phyloP scores from a whole-genome alignment of 768 basidiomycete species.

The Exidia glandulosa region DNA sequence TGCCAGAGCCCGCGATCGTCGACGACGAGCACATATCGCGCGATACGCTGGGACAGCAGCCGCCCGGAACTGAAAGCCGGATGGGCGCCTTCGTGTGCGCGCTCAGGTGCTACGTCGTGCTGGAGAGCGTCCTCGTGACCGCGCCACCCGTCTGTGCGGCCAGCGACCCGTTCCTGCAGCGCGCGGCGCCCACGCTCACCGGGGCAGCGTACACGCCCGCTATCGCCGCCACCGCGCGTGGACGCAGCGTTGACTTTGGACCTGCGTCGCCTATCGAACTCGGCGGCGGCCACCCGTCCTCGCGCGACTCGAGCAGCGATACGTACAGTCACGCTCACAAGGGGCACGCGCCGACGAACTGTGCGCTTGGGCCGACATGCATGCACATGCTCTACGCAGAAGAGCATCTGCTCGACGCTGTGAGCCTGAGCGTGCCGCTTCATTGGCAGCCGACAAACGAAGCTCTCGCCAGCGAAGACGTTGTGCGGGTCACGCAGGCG shows the following conservation, averaged over 20 bases:
- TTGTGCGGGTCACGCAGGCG: slow-evolving; percentile 81
- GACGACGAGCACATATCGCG: slow-evolving; percentile 85
- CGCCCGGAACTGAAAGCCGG: slow-evolving; percentile 60
- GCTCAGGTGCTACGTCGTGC: slow-evolving; percentile 71
- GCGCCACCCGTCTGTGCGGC: slow-evolving; percentile 50
- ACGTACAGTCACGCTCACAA: background rate
- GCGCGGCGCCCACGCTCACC: slow-evolving; percentile 58
- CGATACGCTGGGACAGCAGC: slow-evolving; percentile 54
- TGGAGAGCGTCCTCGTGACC: slow-evolving; percentile 80
- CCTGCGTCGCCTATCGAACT: background rate
- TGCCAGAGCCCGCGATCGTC: slow-evolving; percentile 72
- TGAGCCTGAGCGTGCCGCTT: slow-evolving; percentile 55
- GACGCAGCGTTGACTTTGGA: background rate
- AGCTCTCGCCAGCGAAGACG: slow-evolving; percentile 73
- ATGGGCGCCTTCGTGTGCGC: slow-evolving; percentile 72
- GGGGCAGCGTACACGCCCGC: slow-evolving; percentile 21
- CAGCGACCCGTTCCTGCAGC: slow-evolving; percentile 67
- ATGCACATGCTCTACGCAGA: slow-evolving; percentile 37
- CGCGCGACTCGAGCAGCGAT: background rate
- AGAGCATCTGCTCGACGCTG: slow-evolving; percentile 71
- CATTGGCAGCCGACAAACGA: slow-evolving; percentile 77
- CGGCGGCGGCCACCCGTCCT: background rate
- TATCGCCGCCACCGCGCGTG: background rate
- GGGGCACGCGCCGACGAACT: background rate
- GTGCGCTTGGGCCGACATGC: slow-evolving; percentile 6